Evolutionary conservation across 371 early-diverging fungal species (phyloP).

Genomic region (Conidiobolus incongruus): DNA sequence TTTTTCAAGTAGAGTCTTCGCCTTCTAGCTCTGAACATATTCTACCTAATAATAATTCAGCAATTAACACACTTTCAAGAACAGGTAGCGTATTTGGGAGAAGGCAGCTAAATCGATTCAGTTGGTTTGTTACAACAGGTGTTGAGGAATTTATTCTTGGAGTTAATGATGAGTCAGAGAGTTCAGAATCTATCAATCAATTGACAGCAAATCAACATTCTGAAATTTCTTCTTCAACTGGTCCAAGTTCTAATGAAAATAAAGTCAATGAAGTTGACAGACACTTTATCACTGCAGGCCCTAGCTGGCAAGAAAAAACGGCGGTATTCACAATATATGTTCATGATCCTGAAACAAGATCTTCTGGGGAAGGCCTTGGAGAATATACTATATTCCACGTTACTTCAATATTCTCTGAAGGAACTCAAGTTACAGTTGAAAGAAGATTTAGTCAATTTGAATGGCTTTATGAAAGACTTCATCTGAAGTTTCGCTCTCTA

Average conservation of each 20-base stretch:
- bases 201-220: no score
- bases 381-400: constrained; percentile 17
- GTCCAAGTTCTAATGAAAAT: no score
- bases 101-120: constrained; percentile 15
- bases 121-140: constrained; percentile 18
- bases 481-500: constrained; percentile 14
- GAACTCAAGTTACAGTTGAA: constrained; percentile 14
- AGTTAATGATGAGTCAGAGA: constrained; percentile 6
- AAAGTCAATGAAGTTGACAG: constrained; percentile 15
- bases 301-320: constrained; percentile 16
- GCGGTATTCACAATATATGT: constrained; percentile 12
- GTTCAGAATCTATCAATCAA: constrained; percentile 8
- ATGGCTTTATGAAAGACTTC: constrained; percentile 14
- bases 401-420: constrained; percentile 15
- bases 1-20: neutral
- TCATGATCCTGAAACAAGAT: constrained; percentile 15
- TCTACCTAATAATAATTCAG: neutral
- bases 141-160: constrained; percentile 15
- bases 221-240: no score
- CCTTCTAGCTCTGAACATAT: no score
- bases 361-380: constrained; percentile 15
- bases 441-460: constrained; percentile 18
- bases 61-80: constrained; percentile 6
- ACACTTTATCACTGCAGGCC: constrained; percentile 16
- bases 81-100: constrained; percentile 11